Base-by-base conservation (phyloP, 2,329 filamentous ascomycete species). In the Nectriaceae sp. region DNA sequence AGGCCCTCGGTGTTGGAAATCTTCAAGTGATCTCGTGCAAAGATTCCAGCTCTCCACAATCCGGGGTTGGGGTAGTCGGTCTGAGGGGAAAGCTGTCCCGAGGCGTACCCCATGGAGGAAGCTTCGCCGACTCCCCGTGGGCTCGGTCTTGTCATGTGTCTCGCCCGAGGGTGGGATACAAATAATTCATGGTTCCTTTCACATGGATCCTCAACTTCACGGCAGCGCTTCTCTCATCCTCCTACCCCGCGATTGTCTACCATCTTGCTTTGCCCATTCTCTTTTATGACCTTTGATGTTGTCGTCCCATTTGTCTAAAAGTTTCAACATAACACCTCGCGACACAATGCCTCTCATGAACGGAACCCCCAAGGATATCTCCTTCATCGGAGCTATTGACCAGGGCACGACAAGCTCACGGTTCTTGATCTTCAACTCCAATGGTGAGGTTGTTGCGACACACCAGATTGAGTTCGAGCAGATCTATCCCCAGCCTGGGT, bases 391-490 rank as follows among this genome's bases (percentile, higher is more conserved):
- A 55, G 85, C 87, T 47, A 90, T 92, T 64, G 88, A 92, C 64
- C 87, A 90, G 67, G 88, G 88, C 55, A 92, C 88, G 26, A 91
- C 88, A 46, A 89, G 85, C 65, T 85, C 88, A 20, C 79, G 88
- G 11, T 91, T 91, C 65, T 78, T 91, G 61, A 89, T 91, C 63
- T 91, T 91, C 70, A 84, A 90, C 69, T 78, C 79, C 54, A 74
- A 75, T 26, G 88, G 88, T 42, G 80, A 86, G 53, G 85, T 87
- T 18, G 77, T 90, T 47, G 85, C 86, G 40, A 80, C 83, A 26
- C 87, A 91, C 64, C 88, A 90, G 70, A 78, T 88, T 49, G 88
- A 91, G 65, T 89, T 91, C 64, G 80, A 77, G 56, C 88, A 91
- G 64, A 79, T 84, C 52, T 89, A 90, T 67, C 86, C 87, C 35